These are phyloP conservation scores for Penicillium egyptiacum DNA, from an alignment of 495 filamentous ascomycete genomes.

Conservation along the genomic window DNA sequence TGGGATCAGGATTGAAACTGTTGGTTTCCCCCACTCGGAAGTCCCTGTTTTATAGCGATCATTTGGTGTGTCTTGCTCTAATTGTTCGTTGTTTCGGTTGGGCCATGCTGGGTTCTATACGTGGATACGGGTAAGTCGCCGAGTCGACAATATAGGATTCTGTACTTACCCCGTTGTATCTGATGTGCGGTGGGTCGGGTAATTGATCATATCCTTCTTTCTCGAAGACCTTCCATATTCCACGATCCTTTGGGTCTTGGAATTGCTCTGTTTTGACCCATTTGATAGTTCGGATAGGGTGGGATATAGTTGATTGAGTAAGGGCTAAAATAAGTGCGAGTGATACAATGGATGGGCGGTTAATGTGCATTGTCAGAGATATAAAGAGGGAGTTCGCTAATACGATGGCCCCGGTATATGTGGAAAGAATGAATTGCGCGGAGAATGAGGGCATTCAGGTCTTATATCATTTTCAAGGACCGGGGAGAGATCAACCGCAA, in stretches of 20 bases:
- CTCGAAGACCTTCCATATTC: slow-evolving; percentile 15
- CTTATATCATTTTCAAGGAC: background rate
- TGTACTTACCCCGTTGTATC: slow-evolving; percentile 12
- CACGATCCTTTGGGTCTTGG: slow-evolving; percentile 1
- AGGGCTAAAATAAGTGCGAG: slow-evolving; percentile 15
- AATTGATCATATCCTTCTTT: slow-evolving; percentile 1
- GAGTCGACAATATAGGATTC: background rate
- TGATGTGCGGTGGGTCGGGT: slow-evolving; percentile 3
- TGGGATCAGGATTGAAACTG: slow-evolving; percentile 17
- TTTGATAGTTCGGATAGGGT: slow-evolving; percentile 19
- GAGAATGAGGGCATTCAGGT: background rate
- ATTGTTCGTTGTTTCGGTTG: slow-evolving; percentile 2
- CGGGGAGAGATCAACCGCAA: background rate
- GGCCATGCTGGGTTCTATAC: slow-evolving; percentile 6
- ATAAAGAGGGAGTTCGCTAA: background rate
- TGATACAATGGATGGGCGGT: slow-evolving; percentile 1
- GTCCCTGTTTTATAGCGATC: slow-evolving; percentile 3
- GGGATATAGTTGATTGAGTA: slow-evolving; percentile 13
- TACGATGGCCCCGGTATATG: background rate
- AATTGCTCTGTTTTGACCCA: slow-evolving; percentile 13
- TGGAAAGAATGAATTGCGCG: background rate
- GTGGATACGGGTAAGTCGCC: background rate
- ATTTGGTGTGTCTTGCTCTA: background rate
- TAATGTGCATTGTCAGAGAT: background rate
- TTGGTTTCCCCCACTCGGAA: slow-evolving; percentile 1